Conservation (phyloP, 116 monocot genomes). For the Trichopus zeylanicus region DNA sequence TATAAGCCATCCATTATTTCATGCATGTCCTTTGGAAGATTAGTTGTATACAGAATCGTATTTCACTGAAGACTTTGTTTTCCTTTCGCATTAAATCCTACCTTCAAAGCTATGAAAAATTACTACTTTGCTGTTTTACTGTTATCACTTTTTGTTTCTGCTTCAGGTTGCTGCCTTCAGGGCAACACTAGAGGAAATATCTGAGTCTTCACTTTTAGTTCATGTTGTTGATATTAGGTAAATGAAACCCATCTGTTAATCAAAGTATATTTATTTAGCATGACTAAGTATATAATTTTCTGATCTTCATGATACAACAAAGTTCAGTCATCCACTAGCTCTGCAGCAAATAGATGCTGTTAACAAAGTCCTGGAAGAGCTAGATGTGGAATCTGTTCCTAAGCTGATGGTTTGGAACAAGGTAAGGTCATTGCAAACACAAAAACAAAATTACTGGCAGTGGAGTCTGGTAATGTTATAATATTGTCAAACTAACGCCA, state of each 20-base stretch:
- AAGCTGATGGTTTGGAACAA: slow-evolving; percentile 94
- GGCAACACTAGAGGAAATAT: slow-evolving; percentile 97
- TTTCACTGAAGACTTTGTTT: not conserved
- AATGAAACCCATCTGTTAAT: not conserved
- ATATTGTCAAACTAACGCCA: not conserved
- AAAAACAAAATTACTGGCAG: not conserved
- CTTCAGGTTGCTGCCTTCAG: slow-evolving; percentile 93
- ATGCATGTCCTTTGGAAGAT: too few species aligned
- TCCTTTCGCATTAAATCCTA: too few species aligned
- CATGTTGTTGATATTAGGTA: slow-evolving; percentile 99
- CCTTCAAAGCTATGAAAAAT: too few species aligned
- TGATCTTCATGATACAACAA: slow-evolving; percentile 10
- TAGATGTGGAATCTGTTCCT: slow-evolving; percentile 79
- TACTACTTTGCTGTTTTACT: slow-evolving; percentile 2
- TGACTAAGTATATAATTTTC: slow-evolving; percentile 2
- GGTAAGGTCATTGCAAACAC: slow-evolving; percentile 21
- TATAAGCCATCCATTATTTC: too few species aligned
- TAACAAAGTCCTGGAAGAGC: slow-evolving; percentile 66
- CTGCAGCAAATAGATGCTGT: slow-evolving; percentile 84
- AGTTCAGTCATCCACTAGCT: slow-evolving; percentile 83
- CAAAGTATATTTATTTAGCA: not conserved
- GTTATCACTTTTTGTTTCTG: not conserved
- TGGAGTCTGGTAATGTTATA: not conserved
- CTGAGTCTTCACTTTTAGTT: slow-evolving; percentile 83
- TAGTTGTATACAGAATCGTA: too few species aligned